Evolutionary conservation across 2,329 filamentous ascomycete genomes (phyloP), one percentile per base, ranked within the genome.

Genomic region (Huntiella savannae): DNA sequence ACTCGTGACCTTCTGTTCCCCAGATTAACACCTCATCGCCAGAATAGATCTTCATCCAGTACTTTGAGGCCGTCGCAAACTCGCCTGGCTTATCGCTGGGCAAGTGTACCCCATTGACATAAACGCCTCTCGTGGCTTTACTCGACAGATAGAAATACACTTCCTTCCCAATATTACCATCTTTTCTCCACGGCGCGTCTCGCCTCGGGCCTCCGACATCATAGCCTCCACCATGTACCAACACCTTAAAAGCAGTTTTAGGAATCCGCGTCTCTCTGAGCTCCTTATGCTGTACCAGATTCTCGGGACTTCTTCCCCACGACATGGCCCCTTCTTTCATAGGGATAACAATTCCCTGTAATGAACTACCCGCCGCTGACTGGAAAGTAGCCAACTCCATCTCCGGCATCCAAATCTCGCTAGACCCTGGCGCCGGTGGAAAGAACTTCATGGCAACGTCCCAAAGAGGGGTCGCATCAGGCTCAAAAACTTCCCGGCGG

Each of bases 21-120:
- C 77, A 92, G 5, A 93, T 72, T 2, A 76, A 73, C 41, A 95
- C 71, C 17, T 75, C 67, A 57, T 95, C 88, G 1, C 82, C 84
- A 33, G 81, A 75, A 57, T 85, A 74, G 11, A 95, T 60, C 47
- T 76, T 74, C 19, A 81, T 76, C 76, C 76, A 80, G 56, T 70
- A 61, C 28, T 58, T 60, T 40, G 72, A 83, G 1, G 75, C 63
- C 0, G 68, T 66, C 19, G 65, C 62, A 2, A 70, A 67, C 48
- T 73, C 67, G 50, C 70, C 70, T 6, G 66, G 57, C 34, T 76
- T 67, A 35, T 72, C 63, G 2, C 75, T 73, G 1, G 60, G 63
- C 17, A 95, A 62, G 36, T 68, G 65, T n/a, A 73, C 68, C 22
- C 73, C 77, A 55, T 95, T 95, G 56, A 96, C 69, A 53, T 66